Conservation (phyloP, 441 rosid genomes). For the Populus tomentosa region DNA sequence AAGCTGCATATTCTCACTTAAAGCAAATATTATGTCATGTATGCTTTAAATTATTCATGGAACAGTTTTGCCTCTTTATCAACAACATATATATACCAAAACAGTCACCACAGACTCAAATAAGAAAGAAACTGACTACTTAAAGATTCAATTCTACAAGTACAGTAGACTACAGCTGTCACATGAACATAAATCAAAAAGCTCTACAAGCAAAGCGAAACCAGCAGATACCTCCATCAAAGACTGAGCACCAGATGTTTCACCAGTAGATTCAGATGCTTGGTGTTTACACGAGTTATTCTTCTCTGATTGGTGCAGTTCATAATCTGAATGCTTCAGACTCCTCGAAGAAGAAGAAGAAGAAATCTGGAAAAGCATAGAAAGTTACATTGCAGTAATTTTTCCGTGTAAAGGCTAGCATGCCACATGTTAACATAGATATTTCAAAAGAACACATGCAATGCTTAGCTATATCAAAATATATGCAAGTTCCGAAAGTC, state of each 20-base stretch:
- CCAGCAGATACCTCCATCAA: conserved; percentile 38
- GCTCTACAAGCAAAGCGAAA: not conserved
- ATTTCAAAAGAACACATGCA: not conserved
- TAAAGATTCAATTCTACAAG: not conserved
- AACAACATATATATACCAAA: not conserved
- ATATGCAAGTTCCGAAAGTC: not conserved
- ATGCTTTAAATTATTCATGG: not conserved
- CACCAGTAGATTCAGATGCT: conserved; percentile 34
- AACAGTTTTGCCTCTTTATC: not conserved
- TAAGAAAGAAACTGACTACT: not conserved
- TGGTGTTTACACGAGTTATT: conserved; percentile 27
- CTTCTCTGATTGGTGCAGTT: conserved; percentile 28
- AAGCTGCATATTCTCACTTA: not conserved
- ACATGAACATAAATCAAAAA: not conserved
- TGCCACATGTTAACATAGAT: no score
- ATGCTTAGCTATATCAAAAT: not conserved
- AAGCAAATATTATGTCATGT: no score
- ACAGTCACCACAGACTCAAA: not conserved
- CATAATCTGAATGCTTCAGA: conserved; percentile 20
- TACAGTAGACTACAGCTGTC: not conserved
- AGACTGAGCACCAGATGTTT: conserved; percentile 36
- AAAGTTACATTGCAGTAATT: not conserved
- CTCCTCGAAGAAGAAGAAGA: conserved; percentile 14
- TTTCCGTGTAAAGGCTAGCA: not conserved
- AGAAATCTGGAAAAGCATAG: conserved; percentile 19